Percentiles rank a stretch among this genome's conserved stretches.
Conservation (phyloP, 768 basidiomycete species). For the Pleurotus citrinopileatus region DNA sequence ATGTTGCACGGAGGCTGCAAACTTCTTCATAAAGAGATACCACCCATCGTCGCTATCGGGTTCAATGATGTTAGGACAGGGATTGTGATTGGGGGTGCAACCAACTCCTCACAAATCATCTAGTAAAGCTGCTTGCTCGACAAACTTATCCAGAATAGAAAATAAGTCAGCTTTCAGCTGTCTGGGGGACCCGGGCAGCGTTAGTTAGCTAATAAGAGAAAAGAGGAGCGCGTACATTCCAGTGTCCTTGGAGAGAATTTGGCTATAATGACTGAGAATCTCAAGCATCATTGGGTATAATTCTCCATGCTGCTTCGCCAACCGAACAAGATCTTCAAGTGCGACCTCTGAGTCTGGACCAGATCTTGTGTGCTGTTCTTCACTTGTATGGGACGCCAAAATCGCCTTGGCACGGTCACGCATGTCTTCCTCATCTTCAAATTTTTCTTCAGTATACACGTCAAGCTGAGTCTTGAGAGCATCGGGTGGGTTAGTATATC, state of each 20-base stretch:
- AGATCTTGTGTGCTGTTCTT: conserved; percentile 24
- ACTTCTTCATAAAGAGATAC: conserved; percentile 57
- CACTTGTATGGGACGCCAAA: conserved; percentile 22
- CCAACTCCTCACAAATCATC: conserved; percentile 56
- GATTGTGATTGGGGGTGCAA: background rate
- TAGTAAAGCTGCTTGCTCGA: conserved; percentile 55
- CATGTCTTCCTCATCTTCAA: conserved; percentile 86
- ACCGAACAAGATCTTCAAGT: conserved; percentile 57
- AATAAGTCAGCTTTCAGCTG: conserved; percentile 59
- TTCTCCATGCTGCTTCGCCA: conserved; percentile 61
- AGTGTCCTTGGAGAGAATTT: conserved; percentile 55
- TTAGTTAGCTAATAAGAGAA: background rate
- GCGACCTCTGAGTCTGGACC: conserved; percentile 51
- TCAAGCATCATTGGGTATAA: conserved; percentile 61
- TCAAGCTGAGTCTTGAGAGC: conserved; percentile 73
- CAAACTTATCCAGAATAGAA: conserved; percentile 60
- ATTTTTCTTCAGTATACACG: conserved; percentile 84
- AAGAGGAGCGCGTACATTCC: conserved; percentile 49
- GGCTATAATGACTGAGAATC: conserved; percentile 53
- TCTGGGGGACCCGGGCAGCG: conserved; percentile 35
- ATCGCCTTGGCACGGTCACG: conserved; percentile 54
- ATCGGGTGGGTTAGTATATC: conserved; percentile 78
- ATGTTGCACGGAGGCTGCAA: conserved; percentile 58
- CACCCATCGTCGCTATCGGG: conserved; percentile 73
- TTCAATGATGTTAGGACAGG: conserved; percentile 14